These are phyloP conservation scores for Tetraselmis striata DNA, from an alignment of 139 green algal genomes.

Conservation along the genomic window DNA sequence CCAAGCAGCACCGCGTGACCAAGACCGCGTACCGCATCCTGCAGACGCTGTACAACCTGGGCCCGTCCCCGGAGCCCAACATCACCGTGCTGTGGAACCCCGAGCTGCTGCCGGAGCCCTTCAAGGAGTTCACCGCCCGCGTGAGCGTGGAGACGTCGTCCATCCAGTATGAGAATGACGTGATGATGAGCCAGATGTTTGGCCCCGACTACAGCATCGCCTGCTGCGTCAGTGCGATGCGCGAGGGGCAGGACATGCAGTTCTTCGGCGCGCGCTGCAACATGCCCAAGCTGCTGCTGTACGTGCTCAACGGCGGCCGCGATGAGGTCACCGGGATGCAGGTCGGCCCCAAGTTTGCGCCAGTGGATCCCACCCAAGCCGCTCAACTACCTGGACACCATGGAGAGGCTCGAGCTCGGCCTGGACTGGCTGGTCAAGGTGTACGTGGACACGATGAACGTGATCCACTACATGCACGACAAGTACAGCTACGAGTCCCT, in stretches of 20 bases:
- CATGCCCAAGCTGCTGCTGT: constrained; percentile 68
- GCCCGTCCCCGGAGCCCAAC: constrained; percentile 68
- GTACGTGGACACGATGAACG: constrained; percentile 72
- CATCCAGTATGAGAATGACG: constrained; percentile 69
- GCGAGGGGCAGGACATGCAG: constrained; percentile 68
- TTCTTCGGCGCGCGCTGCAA: constrained; percentile 66
- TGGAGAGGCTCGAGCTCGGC: constrained; percentile 40
- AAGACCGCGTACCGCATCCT: constrained; percentile 63
- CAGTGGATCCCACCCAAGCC: constrained; percentile 26
- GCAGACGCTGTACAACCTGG: constrained; percentile 65
- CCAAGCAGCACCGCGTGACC: constrained; percentile 55
- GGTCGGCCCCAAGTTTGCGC: constrained; percentile 44
- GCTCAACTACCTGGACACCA: constrained; percentile 55
- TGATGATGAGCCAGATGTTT: constrained; percentile 55
- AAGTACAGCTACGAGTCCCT: constrained; percentile 69
- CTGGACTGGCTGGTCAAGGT: constrained; percentile 65
- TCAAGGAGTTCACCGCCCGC: constrained; percentile 62
- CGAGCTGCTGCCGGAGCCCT: constrained; percentile 41
- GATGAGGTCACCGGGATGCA: constrained; percentile 56
- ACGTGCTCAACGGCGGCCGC: constrained; percentile 52
- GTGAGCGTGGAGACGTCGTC: constrained; percentile 43
- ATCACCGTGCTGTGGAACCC: constrained; percentile 62
- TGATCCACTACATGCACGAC: constrained; percentile 64
- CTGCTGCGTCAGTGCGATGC: constrained; percentile 71
- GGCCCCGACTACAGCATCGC: constrained; percentile 65